Evolutionary conservation across 345 rosid genomes (phyloP), one percentile per base, ranked within the genome.

Genomic region (Dimocarpus longan): DNA sequence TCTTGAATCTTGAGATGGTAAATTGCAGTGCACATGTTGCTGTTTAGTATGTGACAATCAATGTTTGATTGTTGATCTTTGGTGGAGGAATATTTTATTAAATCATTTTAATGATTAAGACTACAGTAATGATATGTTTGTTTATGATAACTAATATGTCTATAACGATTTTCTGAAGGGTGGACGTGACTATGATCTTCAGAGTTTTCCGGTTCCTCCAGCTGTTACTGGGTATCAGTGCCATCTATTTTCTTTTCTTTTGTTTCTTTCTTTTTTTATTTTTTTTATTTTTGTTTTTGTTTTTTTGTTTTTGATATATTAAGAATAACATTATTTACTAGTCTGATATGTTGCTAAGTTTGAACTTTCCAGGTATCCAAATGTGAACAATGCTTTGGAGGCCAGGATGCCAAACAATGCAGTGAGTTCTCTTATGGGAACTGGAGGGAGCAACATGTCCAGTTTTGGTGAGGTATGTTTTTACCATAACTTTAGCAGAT

Each of bases 171-270:
- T 80, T 82, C 48, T 86, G 83, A 82, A 88, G 91, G 89, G 77
- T 80, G 72, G 79, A 81, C 83, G 50, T 77, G 88, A 86, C 44
- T 73, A 84, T 62, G 93, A 88, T 62, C 80, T 78, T 50, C 85
- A 39, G 67, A 87, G 79, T 72, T 85, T 85, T 82, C 83, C 84
- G n/a, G 69, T 76, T 75, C 88, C 80, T 59, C 85, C 87, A 74
- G 60, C 85, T 78, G 85, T 82, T 32, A 40, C 79, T 8, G 66
- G 89, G 89, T 82, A 87, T 46, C 71, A 63, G 12, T 44, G 57
- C 70, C 62, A 42, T 82, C 24, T 22, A 32, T 8, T 7, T 59
- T 21, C 26, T 22, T 5, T 13, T 50, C 12, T 11, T 52, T 52
- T 52, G 15, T 52, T 52, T 2, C 2, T 28, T 28, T 28, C 32